Evolutionary conservation across 805 yeast species (phyloP).

Genomic region (Wickerhamiella siamensis): DNA sequence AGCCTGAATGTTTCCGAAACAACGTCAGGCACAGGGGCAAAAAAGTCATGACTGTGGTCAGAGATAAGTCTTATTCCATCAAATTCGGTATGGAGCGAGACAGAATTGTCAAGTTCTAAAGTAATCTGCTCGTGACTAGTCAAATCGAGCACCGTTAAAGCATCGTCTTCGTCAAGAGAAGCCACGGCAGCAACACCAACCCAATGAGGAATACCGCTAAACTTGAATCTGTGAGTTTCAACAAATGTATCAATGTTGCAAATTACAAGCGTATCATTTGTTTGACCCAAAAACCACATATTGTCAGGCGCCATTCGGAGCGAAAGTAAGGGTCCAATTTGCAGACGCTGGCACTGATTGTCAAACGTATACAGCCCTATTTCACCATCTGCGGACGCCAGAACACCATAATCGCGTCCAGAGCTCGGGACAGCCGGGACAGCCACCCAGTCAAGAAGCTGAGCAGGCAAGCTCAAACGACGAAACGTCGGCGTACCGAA

Average conservation of each 20-base stretch:
- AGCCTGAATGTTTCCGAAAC: slow-evolving; percentile 56
- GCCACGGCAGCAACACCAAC: slow-evolving; percentile 75
- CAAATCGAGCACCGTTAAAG: slow-evolving; percentile 40
- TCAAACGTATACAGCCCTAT: not conserved
- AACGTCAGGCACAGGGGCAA: slow-evolving; percentile 44
- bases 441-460: not conserved
- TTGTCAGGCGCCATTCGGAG: not conserved
- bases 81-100: slow-evolving; percentile 34
- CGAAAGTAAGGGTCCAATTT: not conserved
- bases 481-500: not conserved
- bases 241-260: not conserved
- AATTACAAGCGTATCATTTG: not conserved
- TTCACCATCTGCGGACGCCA: not conserved
- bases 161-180: slow-evolving; percentile 32
- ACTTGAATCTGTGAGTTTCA: not conserved
- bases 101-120: slow-evolving; percentile 24
- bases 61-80: slow-evolving; percentile 69
- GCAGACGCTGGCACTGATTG: not conserved
- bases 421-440: not conserved
- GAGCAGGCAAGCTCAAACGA: not conserved
- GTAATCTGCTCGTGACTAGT: slow-evolving; percentile 27
- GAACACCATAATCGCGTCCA: not conserved
- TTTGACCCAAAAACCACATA: not conserved
- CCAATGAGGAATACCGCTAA: slow-evolving; percentile 43
- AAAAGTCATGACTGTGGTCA: slow-evolving; percentile 39